phyloP scores from a whole-genome alignment of 140 eudicot species.

The Erigeron philadelphicus region DNA sequence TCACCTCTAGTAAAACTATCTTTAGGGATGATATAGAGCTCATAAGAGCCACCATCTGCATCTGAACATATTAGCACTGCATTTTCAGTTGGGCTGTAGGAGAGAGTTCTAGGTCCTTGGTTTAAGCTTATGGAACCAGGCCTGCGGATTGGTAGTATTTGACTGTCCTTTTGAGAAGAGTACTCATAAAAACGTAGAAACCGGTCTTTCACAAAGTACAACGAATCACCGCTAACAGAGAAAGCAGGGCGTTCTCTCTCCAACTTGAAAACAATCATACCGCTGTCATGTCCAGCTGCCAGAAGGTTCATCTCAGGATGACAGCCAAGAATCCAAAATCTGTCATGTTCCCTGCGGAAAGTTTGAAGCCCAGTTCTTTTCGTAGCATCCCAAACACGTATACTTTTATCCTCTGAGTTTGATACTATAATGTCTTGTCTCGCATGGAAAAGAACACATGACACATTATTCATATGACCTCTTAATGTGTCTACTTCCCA shows the following conservation, averaged over 20 bases:
- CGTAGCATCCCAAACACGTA: constrained; percentile 94
- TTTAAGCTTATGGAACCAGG: constrained; percentile 71
- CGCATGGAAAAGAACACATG: constrained; percentile 74
- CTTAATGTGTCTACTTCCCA: constrained; percentile 98
- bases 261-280: constrained; percentile 83
- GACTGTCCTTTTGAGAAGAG: constrained; percentile 72
- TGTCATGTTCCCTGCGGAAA: constrained; percentile 83
- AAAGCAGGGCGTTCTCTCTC: constrained; percentile 93
- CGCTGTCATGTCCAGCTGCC: constrained; percentile 93
- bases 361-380: constrained; percentile 88
- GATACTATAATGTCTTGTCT: constrained; percentile 86
- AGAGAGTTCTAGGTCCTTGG: constrained; percentile 73
- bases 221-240: constrained; percentile 63
- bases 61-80: constrained; percentile 79
- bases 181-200: constrained; percentile 62
- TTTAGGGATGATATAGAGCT: constrained; percentile 68
- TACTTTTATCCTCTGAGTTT: constrained; percentile 87
- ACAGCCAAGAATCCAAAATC: constrained; percentile 82
- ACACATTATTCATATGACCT: constrained; percentile 97
- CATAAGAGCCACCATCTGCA: constrained; percentile 82
- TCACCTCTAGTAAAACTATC: constrained; percentile 65
- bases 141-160: constrained; percentile 62
- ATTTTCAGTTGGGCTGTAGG: constrained; percentile 79
- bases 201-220: constrained; percentile 73
- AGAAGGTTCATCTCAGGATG: constrained; percentile 88